These are phyloP conservation scores for Metschnikowia gruessii DNA, from an alignment of 805 yeast genomes.

Conservation along the genomic window DNA sequence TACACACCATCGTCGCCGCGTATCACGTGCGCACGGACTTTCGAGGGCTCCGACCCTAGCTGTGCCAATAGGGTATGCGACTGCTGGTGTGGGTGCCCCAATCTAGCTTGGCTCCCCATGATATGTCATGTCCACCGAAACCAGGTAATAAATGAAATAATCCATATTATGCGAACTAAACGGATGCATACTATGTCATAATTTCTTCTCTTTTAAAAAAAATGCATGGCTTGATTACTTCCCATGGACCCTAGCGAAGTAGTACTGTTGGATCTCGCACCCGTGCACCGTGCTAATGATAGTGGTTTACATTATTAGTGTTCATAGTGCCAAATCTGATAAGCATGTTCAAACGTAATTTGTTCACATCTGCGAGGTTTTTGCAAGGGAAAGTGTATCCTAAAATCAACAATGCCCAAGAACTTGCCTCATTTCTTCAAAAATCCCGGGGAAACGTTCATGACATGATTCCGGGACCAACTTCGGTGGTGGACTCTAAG, in stretches of 20 bases:
- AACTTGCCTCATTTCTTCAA: constrained; percentile 10
- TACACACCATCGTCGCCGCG: background rate
- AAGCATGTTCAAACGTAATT: constrained; percentile 9
- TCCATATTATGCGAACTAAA: no score
- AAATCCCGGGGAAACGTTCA: constrained; percentile 15
- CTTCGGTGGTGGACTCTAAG: constrained; percentile 17
- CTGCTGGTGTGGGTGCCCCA: no score
- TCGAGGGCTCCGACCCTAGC: constrained; percentile 9
- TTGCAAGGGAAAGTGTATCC: constrained; percentile 7
- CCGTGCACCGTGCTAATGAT: no score
- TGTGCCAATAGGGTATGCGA: no score
- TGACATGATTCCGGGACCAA: constrained; percentile 16
- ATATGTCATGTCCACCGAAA: no score
- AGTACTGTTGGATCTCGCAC: no score
- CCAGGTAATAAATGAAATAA: no score
- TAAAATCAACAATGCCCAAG: constrained; percentile 7
- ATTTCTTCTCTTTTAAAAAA: no score
- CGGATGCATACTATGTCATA: no score
- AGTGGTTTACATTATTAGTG: background rate
- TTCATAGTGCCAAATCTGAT: background rate
- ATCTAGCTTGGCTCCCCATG: no score
- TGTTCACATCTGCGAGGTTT: constrained; percentile 1
- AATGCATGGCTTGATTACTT: no score
- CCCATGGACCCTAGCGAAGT: no score
- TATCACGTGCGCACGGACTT: constrained; percentile 3